Evolutionary conservation across 2,329 filamentous ascomycete genomes (phyloP), one percentile per base, ranked within the genome.

Genomic region (Tolypocladium inflatum): DNA sequence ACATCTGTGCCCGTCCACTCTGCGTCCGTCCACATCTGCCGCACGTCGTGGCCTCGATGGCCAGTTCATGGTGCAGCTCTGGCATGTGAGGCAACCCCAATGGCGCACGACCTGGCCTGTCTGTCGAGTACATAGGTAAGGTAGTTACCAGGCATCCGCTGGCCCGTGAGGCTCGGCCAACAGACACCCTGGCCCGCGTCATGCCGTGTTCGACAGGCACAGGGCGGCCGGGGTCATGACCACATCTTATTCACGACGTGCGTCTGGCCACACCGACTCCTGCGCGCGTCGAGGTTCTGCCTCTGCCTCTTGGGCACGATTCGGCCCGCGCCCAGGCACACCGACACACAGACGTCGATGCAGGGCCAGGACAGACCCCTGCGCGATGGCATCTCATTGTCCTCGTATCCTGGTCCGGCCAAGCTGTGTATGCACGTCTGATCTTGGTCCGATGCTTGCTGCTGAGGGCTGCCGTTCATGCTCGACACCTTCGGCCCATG

Each of bases 11-110:
- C 26, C 43, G 38, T 41, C 11, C 11, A 38, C 21, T 19, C 33
- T 38, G 51, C 13, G 35, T 33, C 37, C 51, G 45, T 50, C 48
- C 38, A 35, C 55, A 51, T 45, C 42, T 55, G 52, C 50, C 56
- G 41, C 38, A 54, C 57, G 37, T 50, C 53, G 54, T 56, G 45
- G 57, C 58, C 51, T 55, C 51, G 50, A 30, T 38, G 55, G 37
- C 50, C 58, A 52, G 48, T 45, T 55, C 56, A 39, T 21, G 52
- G 52, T 26, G 52, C 37, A 21, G 8, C 23, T 55, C 53, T 55
- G 53, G 53, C 53, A 55, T 55, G 53, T 55, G 53, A 55, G 53
- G 38, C 26, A 33, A 23, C 53, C 30, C 30, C 17, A 10, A 15
- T 26, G 17, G 6, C 15, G 19, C 13, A 7, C 23, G 15, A 6